Evolutionary conservation across 2,329 filamentous ascomycete genomes (phyloP).

Genomic region (Aureobasidium subglaciale): DNA sequence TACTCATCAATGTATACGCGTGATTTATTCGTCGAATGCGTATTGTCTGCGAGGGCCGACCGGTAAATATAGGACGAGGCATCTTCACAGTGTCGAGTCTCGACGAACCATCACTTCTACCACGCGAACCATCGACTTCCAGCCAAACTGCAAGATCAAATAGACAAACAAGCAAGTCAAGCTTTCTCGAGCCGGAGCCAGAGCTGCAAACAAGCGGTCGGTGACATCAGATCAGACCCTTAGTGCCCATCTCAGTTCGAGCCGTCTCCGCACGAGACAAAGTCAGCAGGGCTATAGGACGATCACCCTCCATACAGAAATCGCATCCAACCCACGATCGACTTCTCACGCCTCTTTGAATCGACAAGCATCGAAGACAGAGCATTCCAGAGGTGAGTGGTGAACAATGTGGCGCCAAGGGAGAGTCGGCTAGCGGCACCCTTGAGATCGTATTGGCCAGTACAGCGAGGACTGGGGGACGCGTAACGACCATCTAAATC

Average conservation of each 20-base stretch:
- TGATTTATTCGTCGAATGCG: background rate
- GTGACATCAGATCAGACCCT: constrained; percentile 2
- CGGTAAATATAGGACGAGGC: background rate
- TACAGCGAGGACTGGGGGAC: background rate
- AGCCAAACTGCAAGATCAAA: background rate
- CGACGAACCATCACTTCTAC: background rate
- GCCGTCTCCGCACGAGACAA: background rate
- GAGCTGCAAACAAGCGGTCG: background rate
- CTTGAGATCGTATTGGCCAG: background rate
- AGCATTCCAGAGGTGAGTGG: constrained; percentile 1
- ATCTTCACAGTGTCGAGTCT: background rate
- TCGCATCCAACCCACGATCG: background rate
- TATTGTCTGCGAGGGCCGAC: background rate
- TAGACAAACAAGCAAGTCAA: background rate
- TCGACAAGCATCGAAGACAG: background rate
- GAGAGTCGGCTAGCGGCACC: background rate
- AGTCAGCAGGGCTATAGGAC: constrained; percentile 4
- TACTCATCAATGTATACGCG: background rate
- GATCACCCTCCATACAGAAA: background rate
- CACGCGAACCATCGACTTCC: background rate
- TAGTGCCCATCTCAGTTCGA: constrained; percentile 1
- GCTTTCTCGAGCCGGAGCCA: background rate
- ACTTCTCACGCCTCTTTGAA: background rate
- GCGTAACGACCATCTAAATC: constrained; percentile 9
- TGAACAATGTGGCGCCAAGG: background rate